These are phyloP conservation scores for Claviceps africana DNA, from an alignment of 2,329 filamentous ascomycete species.

Conservation along the genomic window DNA sequence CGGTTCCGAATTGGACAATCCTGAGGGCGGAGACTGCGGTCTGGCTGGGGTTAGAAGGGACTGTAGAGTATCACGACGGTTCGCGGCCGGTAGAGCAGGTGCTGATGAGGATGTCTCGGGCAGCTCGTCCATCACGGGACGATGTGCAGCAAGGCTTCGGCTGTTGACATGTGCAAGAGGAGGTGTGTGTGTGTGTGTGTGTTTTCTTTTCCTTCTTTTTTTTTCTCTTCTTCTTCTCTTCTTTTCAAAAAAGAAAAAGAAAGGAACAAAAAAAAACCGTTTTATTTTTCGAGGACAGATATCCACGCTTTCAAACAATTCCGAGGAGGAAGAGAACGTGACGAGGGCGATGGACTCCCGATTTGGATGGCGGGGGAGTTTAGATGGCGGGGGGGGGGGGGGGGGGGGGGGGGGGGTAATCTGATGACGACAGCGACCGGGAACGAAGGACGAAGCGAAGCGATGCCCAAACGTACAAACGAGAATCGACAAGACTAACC, in stretches of 20 bases:
- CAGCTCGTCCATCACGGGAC: constrained; percentile 41
- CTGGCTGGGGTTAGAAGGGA: constrained; percentile 11
- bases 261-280: too few species aligned
- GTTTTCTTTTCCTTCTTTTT: too few species aligned
- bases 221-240: too few species aligned
- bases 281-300: too few species aligned
- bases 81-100: constrained; percentile 15
- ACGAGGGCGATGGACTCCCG: not conserved
- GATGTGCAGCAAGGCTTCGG: constrained; percentile 14
- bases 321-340: not conserved
- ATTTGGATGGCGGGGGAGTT: not conserved
- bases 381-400: too few species aligned
- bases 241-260: too few species aligned
- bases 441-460: not conserved
- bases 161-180: too few species aligned
- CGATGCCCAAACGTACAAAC: not conserved
- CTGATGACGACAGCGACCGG: constrained; percentile 1
- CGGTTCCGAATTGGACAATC: constrained; percentile 30
- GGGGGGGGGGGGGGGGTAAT: too few species aligned
- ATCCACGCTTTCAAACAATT: not conserved
- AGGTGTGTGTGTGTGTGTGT: too few species aligned
- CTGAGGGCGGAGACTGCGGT: constrained; percentile 7
- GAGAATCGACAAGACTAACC: constrained; percentile 5
- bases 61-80: constrained; percentile 16
- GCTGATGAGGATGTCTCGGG: constrained; percentile 11